Conservation (phyloP, 2,329 filamentous ascomycete genomes). For the Alternaria dauci region DNA sequence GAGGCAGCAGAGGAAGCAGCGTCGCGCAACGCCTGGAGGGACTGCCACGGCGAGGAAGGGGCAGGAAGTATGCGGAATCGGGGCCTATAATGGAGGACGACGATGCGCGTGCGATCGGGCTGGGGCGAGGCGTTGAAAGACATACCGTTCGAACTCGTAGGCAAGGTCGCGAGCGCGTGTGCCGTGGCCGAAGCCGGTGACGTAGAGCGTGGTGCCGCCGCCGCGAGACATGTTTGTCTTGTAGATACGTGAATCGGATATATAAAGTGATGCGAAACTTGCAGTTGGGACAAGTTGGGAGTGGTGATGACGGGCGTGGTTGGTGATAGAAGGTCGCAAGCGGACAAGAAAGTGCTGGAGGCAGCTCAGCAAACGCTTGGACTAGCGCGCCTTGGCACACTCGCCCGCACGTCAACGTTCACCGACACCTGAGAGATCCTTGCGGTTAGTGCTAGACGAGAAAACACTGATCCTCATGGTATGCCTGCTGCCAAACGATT, state of each 20-base stretch:
- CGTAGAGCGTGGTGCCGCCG: constrained; percentile 92
- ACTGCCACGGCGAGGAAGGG: not conserved
- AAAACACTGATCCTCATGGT: not conserved
- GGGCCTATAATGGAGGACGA: constrained; percentile 35
- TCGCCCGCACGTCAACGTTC: constrained; percentile 12
- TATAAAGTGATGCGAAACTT: constrained; percentile 19
- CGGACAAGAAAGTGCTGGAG: constrained; percentile 19
- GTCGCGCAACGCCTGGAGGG: constrained; percentile 10
- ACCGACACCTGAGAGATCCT: not conserved
- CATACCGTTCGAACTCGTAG: constrained; percentile 99
- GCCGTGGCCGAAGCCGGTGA: constrained; percentile 98
- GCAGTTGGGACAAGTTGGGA: constrained; percentile 23
- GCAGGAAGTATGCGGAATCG: constrained; percentile 19
- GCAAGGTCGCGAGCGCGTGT: constrained; percentile 98
- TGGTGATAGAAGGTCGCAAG: constrained; percentile 21
- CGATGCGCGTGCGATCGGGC: constrained; percentile 43
- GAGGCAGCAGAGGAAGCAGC: constrained; percentile 30
- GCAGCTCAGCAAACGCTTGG: constrained; percentile 21
- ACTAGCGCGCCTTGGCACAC: constrained; percentile 17
- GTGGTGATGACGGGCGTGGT: constrained; percentile 20
- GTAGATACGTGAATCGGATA: constrained; percentile 14
- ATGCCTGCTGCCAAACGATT: not conserved
- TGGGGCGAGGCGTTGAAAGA: constrained; percentile 59
- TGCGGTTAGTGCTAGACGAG: not conserved
- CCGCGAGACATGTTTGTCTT: constrained; percentile 79